Evolutionary conservation across 345 rosid genomes (phyloP).

Genomic region (Hibiscus tridactylites): DNA sequence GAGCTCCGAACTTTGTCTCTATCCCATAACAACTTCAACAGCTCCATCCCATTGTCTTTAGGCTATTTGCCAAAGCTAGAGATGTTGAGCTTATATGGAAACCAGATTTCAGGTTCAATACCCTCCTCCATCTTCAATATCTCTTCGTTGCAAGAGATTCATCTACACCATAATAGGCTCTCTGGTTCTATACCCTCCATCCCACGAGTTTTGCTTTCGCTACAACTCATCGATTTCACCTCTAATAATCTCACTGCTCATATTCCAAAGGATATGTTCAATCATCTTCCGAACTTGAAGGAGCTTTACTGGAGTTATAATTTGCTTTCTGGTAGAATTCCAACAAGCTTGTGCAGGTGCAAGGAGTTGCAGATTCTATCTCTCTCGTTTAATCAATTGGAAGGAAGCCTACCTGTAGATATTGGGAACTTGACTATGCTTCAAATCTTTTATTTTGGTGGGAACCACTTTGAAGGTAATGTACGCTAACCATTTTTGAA

Average conservation of each 20-base stretch:
- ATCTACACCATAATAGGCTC: too few species aligned
- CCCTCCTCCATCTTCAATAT: too few species aligned
- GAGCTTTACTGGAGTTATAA: too few species aligned
- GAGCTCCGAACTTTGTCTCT: not conserved
- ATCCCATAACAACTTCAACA: not conserved
- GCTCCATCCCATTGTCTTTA: not conserved
- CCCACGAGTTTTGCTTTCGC: too few species aligned
- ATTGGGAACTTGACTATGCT: not conserved
- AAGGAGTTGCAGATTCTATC: not conserved
- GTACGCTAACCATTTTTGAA: not conserved
- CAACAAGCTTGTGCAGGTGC: not conserved
- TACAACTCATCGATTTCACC: too few species aligned
- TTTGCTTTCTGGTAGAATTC: not conserved
- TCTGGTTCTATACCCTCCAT: too few species aligned
- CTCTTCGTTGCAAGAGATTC: too few species aligned
- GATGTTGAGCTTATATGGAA: not conserved
- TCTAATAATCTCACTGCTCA: not conserved
- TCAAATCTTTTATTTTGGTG: not conserved
- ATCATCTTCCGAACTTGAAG: not conserved
- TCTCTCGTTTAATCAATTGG: not conserved
- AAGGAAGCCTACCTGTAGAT: not conserved
- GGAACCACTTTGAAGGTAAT: conserved; percentile 1
- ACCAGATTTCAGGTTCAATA: not conserved
- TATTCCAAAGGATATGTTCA: not conserved
- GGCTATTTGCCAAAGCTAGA: not conserved